Percentiles rank a stretch among this genome's conserved stretches.
Evolutionary conservation across 805 yeast species (phyloP).

Genomic region (Wickerhamomyces hampshirensis): DNA sequence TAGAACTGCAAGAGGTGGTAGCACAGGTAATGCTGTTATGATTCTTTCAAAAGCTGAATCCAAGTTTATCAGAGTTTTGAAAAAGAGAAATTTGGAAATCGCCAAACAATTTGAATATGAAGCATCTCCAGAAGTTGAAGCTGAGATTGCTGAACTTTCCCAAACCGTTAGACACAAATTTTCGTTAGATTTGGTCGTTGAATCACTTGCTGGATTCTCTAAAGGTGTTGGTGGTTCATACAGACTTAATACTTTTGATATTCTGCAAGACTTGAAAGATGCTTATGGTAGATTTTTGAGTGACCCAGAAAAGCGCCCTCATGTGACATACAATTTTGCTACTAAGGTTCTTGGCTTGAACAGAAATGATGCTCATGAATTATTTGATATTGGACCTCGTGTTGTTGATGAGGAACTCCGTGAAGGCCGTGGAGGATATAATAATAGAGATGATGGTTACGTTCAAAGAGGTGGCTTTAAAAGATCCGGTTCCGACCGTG

Average conservation of each 20-base stretch:
- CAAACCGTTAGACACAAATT: conserved; percentile 23
- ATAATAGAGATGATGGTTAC: conserved; percentile 2
- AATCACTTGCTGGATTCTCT: conserved; percentile 33
- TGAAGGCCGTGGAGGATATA: no score
- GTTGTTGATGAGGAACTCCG: not conserved
- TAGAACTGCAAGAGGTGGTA: conserved; percentile 93
- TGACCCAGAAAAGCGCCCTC: conserved; percentile 18
- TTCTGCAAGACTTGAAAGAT: conserved; percentile 30
- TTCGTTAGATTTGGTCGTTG: conserved; percentile 27
- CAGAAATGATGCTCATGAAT: conserved; percentile 16
- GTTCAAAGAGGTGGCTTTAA: conserved; percentile 1
- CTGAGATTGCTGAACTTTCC: conserved; percentile 24
- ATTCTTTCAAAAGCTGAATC: conserved; percentile 54
- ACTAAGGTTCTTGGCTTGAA: conserved; percentile 18
- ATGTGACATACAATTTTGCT: conserved; percentile 18
- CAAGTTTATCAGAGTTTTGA: conserved; percentile 47
- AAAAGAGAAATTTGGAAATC: conserved; percentile 52
- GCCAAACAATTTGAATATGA: conserved; percentile 37
- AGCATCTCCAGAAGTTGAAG: conserved; percentile 31
- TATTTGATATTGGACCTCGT: conserved; percentile 14
- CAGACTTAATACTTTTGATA: conserved; percentile 26
- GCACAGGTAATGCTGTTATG: conserved; percentile 63
- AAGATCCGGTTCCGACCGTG: conserved; percentile 5
- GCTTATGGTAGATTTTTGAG: conserved; percentile 24
- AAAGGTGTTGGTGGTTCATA: conserved; percentile 30